Evolutionary conservation across 2,329 filamentous ascomycete species (phyloP), one percentile per base, ranked within the genome.

Genomic region (Ophiostoma sp.): DNA sequence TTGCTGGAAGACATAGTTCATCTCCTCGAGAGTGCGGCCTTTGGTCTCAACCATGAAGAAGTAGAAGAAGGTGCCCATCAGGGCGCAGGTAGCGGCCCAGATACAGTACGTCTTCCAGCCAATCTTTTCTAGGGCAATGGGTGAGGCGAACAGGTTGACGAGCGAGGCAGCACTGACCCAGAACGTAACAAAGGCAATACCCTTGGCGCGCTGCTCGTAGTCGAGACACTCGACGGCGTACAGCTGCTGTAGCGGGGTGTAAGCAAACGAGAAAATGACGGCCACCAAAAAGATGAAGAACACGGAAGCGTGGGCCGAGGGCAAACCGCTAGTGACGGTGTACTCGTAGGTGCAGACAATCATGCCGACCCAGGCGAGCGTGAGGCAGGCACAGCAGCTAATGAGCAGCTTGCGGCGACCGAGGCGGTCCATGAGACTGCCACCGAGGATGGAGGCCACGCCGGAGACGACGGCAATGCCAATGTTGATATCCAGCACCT

Each of bases 161-260:
- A 63, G 57, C 31, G 57, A 63, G 25, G 31, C 57, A 3, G 57
- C 57, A 19, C 57, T 63, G 57, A 63, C 33, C 57, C 28, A 33
- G 25, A 63, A 33, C 11, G 57, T 63, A 17, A 63, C 57, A n/a
- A 63, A 63, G 6, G 57, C 57, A 31, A 63, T 63, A 5, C 57
- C 57, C 57, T 63, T 63, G 55, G 57, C 57, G 57, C 57, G 57
- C 57, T 63, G 57, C 31, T 63, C 57, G 57, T 63, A 63, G 57
- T 63, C 57, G 31, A 63, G 31, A 17, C 57, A 63, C 57, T 63
- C 57, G 57, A 63, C 57, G 17, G 57, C 57, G 12, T 63, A 63
- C 12, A 63, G 31, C 57, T 63, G 57, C 57, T 63, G 57, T 1
- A 63, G 57, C 57, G 57, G 31, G 7, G 57, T 63, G 57, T 63